Conservation (phyloP, 345 rosid genomes). For the Chamaenerion angustifolium region DNA sequence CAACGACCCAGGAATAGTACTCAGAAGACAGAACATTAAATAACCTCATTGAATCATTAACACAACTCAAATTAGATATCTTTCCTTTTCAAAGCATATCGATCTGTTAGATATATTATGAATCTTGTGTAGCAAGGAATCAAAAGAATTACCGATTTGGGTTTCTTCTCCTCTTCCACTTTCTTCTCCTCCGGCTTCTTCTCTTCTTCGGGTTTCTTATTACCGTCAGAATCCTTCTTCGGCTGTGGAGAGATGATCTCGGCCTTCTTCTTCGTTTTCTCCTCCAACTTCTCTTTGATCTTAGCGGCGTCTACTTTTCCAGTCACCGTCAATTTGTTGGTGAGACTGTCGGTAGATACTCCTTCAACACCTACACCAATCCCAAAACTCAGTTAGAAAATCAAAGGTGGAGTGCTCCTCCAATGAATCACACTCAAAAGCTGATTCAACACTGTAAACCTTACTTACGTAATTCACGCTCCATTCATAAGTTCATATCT, state of each 20-base stretch:
- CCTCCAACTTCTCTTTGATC: not conserved
- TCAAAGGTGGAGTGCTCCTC: constrained; percentile 3
- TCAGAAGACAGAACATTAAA: no score
- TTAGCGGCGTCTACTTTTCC: not conserved
- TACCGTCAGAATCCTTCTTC: constrained; percentile 9
- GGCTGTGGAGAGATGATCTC: constrained; percentile 1
- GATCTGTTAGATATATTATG: not conserved
- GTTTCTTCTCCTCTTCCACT: constrained; percentile 21
- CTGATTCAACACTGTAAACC: not conserved
- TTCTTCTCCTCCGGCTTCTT: constrained; percentile 18
- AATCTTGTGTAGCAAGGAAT: not conserved
- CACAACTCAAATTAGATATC: not conserved
- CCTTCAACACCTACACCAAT: not conserved
- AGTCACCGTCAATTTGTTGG: not conserved
- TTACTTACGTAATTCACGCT: not conserved
- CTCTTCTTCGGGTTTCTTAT: constrained; percentile 26
- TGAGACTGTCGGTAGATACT: not conserved
- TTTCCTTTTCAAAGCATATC: no score
- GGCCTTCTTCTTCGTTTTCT: constrained; percentile 2
- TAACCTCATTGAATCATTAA: not conserved
- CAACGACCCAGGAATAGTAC: not conserved
- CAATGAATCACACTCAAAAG: not conserved
- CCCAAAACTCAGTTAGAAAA: constrained; percentile 4
- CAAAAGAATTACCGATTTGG: constrained; percentile 14
- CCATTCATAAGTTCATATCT: not conserved